phyloP scores from a whole-genome alignment of 305 asterid species.

The Fraxinus sp. region DNA sequence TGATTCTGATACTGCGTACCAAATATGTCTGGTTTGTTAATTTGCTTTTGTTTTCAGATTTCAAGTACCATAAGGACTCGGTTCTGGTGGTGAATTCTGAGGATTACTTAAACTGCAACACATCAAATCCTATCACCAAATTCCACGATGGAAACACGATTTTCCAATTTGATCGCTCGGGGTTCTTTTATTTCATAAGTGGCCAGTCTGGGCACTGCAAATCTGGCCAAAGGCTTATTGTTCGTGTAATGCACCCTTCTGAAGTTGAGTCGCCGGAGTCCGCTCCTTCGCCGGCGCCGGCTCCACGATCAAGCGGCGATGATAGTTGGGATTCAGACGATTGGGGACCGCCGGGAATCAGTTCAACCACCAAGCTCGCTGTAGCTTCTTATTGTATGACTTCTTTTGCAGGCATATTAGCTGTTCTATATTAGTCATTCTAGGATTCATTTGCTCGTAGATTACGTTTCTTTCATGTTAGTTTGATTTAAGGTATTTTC shows the following conservation, averaged over 20 bases:
- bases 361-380: constrained; percentile 30
- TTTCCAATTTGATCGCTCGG: constrained; percentile 47
- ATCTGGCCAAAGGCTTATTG: constrained; percentile 55
- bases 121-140: constrained; percentile 49
- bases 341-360: constrained; percentile 30
- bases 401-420: constrained; percentile 29
- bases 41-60: constrained; percentile 36
- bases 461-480: background rate
- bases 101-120: constrained; percentile 50
- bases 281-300: constrained; percentile 9
- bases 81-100: constrained; percentile 53
- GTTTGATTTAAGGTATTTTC: background rate
- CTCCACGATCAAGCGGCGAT: constrained; percentile 4
- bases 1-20: background rate
- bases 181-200: constrained; percentile 70
- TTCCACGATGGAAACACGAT: constrained; percentile 55
- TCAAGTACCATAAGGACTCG: constrained; percentile 63
- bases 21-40: background rate
- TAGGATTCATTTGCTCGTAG: background rate
- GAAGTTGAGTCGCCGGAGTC: constrained; percentile 28
- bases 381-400: constrained; percentile 34
- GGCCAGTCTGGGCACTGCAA: constrained; percentile 58
- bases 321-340: constrained; percentile 27
- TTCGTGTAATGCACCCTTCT: constrained; percentile 65
- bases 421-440: constrained; percentile 23